Percentiles rank a stretch among this genome's conserved stretches.
phyloP scores from a whole-genome alignment of 352 stramenopile genomes.

The Phytophthora hibernalis region DNA sequence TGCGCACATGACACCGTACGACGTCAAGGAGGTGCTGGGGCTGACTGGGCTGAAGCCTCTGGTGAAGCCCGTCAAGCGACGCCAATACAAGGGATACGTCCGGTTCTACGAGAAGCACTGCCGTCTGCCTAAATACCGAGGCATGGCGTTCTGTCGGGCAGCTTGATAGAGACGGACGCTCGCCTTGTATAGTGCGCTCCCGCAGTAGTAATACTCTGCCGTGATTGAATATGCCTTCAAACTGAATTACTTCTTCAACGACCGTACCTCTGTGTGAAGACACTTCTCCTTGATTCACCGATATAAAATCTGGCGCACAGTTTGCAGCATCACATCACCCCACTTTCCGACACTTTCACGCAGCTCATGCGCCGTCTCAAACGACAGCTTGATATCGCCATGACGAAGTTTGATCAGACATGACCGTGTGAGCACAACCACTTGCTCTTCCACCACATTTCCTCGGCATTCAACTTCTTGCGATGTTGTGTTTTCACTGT shows the following conservation, averaged over 20 bases:
- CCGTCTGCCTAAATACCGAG: conserved; percentile 7
- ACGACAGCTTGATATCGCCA: conserved; percentile 28
- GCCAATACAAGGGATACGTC: conserved; percentile 26
- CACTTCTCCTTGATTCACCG: conserved; percentile 23
- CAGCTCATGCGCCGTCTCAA: conserved; percentile 39
- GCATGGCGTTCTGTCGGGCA: conserved; percentile 10
- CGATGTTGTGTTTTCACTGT: conserved; percentile 29
- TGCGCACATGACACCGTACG: conserved; percentile 7
- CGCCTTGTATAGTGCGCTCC: too few relatives aligned
- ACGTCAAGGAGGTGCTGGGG: conserved; percentile 14
- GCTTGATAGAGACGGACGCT: too few relatives aligned
- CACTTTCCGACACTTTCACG: conserved; percentile 54
- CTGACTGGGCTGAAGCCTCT: conserved; percentile 2
- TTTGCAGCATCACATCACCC: conserved; percentile 59
- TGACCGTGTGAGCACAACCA: conserved; percentile 46
- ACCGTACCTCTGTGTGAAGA: too few relatives aligned
- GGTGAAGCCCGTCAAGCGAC: conserved; percentile 19
- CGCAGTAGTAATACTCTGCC: neutral
- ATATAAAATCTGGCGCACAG: conserved; percentile 47
- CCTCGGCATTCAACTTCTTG: conserved; percentile 13
- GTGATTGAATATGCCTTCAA: too few relatives aligned
- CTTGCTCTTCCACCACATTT: conserved; percentile 19
- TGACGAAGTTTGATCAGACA: conserved; percentile 39
- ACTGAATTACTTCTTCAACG: too few relatives aligned
- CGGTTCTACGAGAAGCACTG: conserved; percentile 21